A percentile compares a stretch with the other conserved stretches of the same genome.
Conservation (phyloP, 495 filamentous ascomycete species). For the Tuber brumale region DNA sequence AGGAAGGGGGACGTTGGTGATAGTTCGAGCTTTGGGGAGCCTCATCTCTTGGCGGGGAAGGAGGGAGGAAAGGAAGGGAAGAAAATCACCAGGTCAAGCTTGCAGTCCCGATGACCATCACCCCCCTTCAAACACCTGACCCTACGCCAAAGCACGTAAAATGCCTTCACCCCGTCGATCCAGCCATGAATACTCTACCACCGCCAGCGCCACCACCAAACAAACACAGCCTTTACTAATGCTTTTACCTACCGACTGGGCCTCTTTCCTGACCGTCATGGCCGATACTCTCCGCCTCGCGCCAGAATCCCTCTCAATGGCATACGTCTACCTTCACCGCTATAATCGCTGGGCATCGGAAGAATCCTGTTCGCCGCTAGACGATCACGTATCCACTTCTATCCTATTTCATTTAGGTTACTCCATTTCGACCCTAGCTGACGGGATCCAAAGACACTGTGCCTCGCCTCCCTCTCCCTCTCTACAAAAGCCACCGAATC, state of each 20-base stretch:
- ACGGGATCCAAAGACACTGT: constrained; percentile 41
- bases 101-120: not conserved
- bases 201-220: constrained; percentile 5
- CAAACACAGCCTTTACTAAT: constrained; percentile 5
- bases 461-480: constrained; percentile 46
- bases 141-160: constrained; percentile 7
- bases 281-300: constrained; percentile 46
- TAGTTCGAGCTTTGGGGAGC: constrained; percentile 7
- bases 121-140: not conserved
- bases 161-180: constrained; percentile 28
- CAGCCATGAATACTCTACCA: constrained; percentile 12
- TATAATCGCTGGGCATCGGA: constrained; percentile 40
- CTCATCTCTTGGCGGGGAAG: constrained; percentile 27
- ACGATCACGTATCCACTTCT: constrained; percentile 34
- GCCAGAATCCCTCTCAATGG: constrained; percentile 46
- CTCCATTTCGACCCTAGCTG: constrained; percentile 14
- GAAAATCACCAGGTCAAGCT: not conserved
- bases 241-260: constrained; percentile 29
- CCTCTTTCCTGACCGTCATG: constrained; percentile 44
- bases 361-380: constrained; percentile 21
- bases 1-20: not conserved
- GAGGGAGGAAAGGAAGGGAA: not conserved
- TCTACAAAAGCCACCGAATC: constrained; percentile 47
- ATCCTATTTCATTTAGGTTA: constrained; percentile 3
- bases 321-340: constrained; percentile 47